Percentiles rank a stretch among this genome's conserved stretches.
Conservation (phyloP, 352 stramenopile genomes). For the Phytophthora tubulina region DNA sequence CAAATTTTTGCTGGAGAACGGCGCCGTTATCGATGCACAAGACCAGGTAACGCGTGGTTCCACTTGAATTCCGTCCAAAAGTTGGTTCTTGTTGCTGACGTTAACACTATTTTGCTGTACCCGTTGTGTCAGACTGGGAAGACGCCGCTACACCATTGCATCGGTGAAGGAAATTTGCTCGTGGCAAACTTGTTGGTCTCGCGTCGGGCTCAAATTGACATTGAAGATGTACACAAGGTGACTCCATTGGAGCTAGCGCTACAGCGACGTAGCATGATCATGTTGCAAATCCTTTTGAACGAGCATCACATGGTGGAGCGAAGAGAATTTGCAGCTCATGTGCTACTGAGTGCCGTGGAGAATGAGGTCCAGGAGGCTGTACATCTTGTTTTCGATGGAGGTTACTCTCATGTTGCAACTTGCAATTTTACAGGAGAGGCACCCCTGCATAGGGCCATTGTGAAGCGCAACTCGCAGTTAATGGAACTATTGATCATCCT, state of each 20-base stretch:
- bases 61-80: background rate
- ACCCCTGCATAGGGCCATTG: constrained; percentile 31
- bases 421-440: constrained; percentile 20
- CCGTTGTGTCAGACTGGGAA: constrained; percentile 24
- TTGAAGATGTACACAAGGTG: constrained; percentile 4
- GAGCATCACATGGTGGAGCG: constrained; percentile 34
- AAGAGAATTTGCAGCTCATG: constrained; percentile 17
- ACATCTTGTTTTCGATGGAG: constrained; percentile 30
- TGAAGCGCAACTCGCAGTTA: constrained; percentile 20
- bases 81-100: background rate
- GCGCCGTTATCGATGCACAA: constrained; percentile 14
- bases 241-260: constrained; percentile 26
- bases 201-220: constrained; percentile 26
- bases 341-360: constrained; percentile 19
- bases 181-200: constrained; percentile 30
- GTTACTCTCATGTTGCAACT: constrained; percentile 18
- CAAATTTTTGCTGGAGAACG: constrained; percentile 20
- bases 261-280: constrained; percentile 10
- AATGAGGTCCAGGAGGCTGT: constrained; percentile 19
- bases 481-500: constrained; percentile 24
- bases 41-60: constrained; percentile 16
- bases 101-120: background rate
- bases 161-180: constrained; percentile 28
- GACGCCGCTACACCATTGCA: constrained; percentile 35
- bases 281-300: constrained; percentile 41